A percentile compares a stretch with the other conserved stretches of the same genome.
Evolutionary conservation across 2,329 filamentous ascomycete genomes (phyloP).

Genomic region (Penicillium sp.): DNA sequence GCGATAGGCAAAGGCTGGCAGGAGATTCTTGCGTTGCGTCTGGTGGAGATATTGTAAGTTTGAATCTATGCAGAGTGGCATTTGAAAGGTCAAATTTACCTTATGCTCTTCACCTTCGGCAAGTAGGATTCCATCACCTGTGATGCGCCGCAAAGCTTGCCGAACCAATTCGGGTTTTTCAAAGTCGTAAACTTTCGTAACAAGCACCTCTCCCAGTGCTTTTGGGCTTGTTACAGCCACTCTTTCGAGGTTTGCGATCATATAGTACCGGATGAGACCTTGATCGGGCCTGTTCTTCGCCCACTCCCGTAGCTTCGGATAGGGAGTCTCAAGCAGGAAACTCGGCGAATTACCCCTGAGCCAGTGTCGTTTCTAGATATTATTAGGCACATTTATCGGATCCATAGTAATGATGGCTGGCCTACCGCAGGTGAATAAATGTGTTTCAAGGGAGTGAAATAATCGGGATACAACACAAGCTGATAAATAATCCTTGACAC

Average conservation of each 20-base stretch:
- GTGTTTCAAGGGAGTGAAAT: constrained; percentile 58
- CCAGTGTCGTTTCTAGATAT: constrained; percentile 40
- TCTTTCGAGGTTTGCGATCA: constrained; percentile 62
- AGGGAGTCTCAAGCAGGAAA: constrained; percentile 43
- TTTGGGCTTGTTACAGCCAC: constrained; percentile 63
- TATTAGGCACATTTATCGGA: constrained; percentile 5
- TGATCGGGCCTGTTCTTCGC: constrained; percentile 62
- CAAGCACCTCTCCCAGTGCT: constrained; percentile 68
- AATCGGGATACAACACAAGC: constrained; percentile 57
- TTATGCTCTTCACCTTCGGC: constrained; percentile 92
- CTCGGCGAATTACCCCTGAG: constrained; percentile 47
- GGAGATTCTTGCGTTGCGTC: constrained; percentile 70
- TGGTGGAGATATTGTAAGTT: constrained; percentile 17
- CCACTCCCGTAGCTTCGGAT: constrained; percentile 49
- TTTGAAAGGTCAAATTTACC: constrained; percentile 32
- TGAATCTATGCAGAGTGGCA: background rate
- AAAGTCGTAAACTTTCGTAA: constrained; percentile 69
- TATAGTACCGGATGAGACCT: constrained; percentile 67
- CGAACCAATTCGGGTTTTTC: constrained; percentile 59
- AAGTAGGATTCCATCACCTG: constrained; percentile 57
- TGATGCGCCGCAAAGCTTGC: constrained; percentile 35
- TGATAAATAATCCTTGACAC: constrained; percentile 30
- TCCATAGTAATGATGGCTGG: background rate
- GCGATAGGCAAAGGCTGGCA: constrained; percentile 81
- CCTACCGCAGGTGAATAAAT: constrained; percentile 55